Base-by-base conservation (phyloP, 2,329 filamentous ascomycete species). In the Stenocarpella maydis region DNA sequence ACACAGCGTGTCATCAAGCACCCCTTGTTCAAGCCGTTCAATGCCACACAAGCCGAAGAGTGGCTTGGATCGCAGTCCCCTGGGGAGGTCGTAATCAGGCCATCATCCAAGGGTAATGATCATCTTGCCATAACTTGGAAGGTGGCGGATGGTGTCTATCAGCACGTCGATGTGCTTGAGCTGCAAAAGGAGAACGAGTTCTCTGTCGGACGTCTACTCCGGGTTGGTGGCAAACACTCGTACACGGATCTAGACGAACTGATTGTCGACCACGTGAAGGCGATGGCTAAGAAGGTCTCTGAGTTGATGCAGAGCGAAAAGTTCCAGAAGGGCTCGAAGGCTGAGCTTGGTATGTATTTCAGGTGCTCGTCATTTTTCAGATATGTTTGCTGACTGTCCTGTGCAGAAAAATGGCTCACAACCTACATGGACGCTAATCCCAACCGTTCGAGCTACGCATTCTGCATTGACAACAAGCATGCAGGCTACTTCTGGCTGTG, bases 101-200 rank as follows among this genome's bases (percentile, higher is more conserved):
- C 96, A 4, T 98, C 94, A 0, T 97, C 94, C 34, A 97, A 97
- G 80, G 96, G 96, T 53, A 92, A 94, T 69, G 96, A 99, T 79
- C 96, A 99, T 82, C 85, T 99, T 67, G 94, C 95, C 9, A 90
- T 99, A 55, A 99, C 96, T 0, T 99, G 96, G 96, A 99, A 99
- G 84, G 95, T 99, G 17, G 92, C 94, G 1, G 94, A 98, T 78
- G 92, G 92, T 70, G 90, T 98, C n/a, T 99, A 95, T 79, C 95
- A 99, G 81, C 96, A 99, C 80, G 93, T 99, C 73, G 96, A 99
- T 80, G 95, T 99, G 41, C 87, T 99, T 47, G 96, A 99, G 82
- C 86, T 99, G 77, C 93, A 97, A 80, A 99, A 99, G 82, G 94
- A 97, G 72, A 98, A 94, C 72, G 95, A 98, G 78, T 98, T 98